Evolutionary conservation across 2,329 filamentous ascomycete species (phyloP).

Genomic region (Incumbomyces delicatus): DNA sequence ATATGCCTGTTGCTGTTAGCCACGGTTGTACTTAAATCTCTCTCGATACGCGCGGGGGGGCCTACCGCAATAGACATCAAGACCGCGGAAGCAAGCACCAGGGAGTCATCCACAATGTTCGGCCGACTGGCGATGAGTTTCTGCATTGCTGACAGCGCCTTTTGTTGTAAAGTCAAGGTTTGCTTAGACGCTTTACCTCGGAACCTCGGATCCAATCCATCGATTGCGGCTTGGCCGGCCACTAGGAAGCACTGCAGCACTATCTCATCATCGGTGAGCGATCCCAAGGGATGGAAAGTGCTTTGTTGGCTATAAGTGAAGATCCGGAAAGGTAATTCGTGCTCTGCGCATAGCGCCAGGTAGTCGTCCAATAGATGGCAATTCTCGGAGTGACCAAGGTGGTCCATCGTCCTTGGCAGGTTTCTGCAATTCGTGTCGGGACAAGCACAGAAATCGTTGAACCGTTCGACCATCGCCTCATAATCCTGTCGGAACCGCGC

Average conservation of each 20-base stretch:
- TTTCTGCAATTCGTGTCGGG: neutral
- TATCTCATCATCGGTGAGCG: neutral
- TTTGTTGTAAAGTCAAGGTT: conserved; percentile 1
- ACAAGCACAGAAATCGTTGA: conserved; percentile 2
- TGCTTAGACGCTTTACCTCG: conserved; percentile 2
- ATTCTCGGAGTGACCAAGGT: neutral
- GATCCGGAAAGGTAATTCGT: neutral
- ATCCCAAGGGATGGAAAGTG: neutral
- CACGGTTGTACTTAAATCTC: neutral
- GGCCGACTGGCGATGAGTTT: conserved; percentile 1
- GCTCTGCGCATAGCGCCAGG: neutral
- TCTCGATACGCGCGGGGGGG: neutral
- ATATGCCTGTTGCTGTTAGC: neutral
- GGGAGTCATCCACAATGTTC: neutral
- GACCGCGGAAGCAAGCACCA: conserved; percentile 2
- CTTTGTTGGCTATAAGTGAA: neutral
- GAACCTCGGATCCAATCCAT: conserved; percentile 1
- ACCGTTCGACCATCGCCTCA: neutral
- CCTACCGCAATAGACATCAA: conserved; percentile 4
- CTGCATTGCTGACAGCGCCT: conserved; percentile 1
- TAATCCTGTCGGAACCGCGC: neutral
- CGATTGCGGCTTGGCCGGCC: conserved; percentile 2
- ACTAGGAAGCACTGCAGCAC: conserved; percentile 1
- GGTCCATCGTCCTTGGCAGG: neutral
- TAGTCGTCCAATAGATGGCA: conserved; percentile 2